Evolutionary conservation across 306 rosid species (phyloP).

Genomic region (Prunus campanulata): DNA sequence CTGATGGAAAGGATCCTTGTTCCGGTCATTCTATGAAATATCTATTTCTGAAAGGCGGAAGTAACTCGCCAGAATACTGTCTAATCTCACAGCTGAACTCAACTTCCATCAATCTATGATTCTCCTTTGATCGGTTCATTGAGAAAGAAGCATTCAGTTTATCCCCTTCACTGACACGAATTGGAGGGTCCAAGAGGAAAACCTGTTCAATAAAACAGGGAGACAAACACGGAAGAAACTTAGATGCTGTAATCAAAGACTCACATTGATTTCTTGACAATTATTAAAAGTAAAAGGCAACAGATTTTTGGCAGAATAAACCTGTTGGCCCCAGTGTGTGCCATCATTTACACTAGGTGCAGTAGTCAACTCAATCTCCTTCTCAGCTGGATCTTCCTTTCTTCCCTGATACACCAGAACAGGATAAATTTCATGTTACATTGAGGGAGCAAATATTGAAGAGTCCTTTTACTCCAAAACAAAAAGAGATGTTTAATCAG

Average conservation of each 20-base stretch:
- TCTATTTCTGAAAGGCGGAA: constrained; percentile 56
- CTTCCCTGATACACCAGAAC: constrained; percentile 65
- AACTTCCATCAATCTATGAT: constrained; percentile 94
- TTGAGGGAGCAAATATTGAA: constrained; percentile 10
- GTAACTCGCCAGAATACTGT: constrained; percentile 53
- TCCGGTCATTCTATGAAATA: constrained; percentile 72
- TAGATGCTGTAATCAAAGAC: background rate
- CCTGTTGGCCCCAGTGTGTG: constrained; percentile 99
- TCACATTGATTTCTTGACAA: background rate
- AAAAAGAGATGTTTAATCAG: constrained; percentile 14
- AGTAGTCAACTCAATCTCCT: constrained; percentile 81
- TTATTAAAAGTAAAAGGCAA: background rate
- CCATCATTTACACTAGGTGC: constrained; percentile 65
- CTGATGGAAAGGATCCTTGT: constrained; percentile 7
- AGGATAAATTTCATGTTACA: background rate
- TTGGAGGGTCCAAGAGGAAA: constrained; percentile 72
- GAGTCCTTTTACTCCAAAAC: background rate
- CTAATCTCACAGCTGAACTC: constrained; percentile 72
- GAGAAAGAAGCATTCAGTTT: constrained; percentile 59
- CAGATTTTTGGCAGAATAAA: constrained; percentile 19
- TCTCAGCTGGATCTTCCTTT: constrained; percentile 75
- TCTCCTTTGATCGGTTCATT: constrained; percentile 84
- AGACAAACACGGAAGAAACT: background rate
- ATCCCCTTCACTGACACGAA: constrained; percentile 62
- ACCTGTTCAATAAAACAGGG: constrained; percentile 46